A percentile compares a stretch with the other conserved stretches of the same genome.
Conservation (phyloP, 139 green algal species). For the Haematococcus lacustris region DNA sequence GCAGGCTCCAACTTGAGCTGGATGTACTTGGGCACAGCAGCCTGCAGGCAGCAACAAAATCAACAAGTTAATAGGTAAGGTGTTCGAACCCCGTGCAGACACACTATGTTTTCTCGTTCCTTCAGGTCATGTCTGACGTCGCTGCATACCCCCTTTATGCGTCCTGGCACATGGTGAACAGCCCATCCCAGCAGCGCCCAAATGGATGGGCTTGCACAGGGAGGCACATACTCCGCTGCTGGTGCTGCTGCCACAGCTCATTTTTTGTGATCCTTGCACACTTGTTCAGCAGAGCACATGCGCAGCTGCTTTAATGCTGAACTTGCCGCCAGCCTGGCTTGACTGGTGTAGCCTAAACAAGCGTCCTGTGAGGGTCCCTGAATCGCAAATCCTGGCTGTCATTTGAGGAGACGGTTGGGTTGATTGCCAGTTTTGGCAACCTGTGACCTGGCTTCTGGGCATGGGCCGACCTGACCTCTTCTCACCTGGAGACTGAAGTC, state of each 20-base stretch:
- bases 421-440: background rate
- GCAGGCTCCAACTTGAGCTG: constrained; percentile 1
- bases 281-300: background rate
- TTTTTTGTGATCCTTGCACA: too few species aligned
- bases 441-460: background rate
- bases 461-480: background rate
- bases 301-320: background rate
- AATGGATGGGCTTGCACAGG: too few species aligned
- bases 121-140: too few species aligned
- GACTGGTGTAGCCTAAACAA: background rate
- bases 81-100: background rate
- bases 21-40: background rate
- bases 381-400: background rate
- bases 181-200: too few species aligned
- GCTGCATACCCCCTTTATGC: too few species aligned
- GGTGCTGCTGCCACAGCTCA: too few species aligned
- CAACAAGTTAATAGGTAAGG: too few species aligned
- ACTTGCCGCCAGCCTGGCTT: background rate
- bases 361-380: background rate
- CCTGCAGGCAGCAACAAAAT: constrained; percentile 19
- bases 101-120: background rate
- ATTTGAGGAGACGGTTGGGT: background rate
- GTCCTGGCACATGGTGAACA: too few species aligned
- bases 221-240: too few species aligned
- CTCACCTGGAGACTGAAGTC: constrained; percentile 83